phyloP scores from a whole-genome alignment of 805 yeast species.

The Diddensiella caesifluorescens region DNA sequence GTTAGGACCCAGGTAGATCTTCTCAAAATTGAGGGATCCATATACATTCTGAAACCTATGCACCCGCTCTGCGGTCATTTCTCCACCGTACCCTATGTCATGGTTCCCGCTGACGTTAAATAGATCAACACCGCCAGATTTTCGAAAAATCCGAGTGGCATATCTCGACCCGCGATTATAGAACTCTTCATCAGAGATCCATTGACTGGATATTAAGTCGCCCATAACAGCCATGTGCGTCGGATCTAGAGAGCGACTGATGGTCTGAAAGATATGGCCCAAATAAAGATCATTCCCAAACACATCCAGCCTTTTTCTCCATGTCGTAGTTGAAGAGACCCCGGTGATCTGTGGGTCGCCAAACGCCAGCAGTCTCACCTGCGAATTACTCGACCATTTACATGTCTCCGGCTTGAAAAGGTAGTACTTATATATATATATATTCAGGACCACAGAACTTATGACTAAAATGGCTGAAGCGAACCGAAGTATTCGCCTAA shows the following conservation, averaged over 20 bases:
- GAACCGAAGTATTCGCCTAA: neutral
- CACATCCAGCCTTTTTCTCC: constrained; percentile 71
- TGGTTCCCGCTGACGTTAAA: constrained; percentile 91
- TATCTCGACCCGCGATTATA: constrained; percentile 69
- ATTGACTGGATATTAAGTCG: constrained; percentile 87
- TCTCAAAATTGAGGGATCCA: constrained; percentile 82
- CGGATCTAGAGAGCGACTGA: constrained; percentile 63
- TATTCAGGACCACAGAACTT: constrained; percentile 46
- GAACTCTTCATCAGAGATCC: constrained; percentile 88
- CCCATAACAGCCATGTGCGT: constrained; percentile 86
- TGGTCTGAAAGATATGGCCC: constrained; percentile 70
- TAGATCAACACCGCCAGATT: constrained; percentile 34
- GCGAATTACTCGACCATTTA: constrained; percentile 25
- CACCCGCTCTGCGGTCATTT: constrained; percentile 87
- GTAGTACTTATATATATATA: constrained; percentile 64
- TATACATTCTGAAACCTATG: constrained; percentile 66
- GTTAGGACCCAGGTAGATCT: constrained; percentile 51
- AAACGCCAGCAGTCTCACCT: constrained; percentile 67
- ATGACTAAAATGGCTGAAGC: constrained; percentile 26
- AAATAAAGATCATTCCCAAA: constrained; percentile 85
- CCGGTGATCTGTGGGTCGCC: constrained; percentile 99
- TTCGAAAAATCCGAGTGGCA: constrained; percentile 29
- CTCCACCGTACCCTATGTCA: constrained; percentile 94
- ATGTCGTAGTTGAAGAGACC: constrained; percentile 63
- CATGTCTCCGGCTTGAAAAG: constrained; percentile 16